A percentile compares a stretch with the other conserved stretches of the same genome.
Evolutionary conservation across 208 protist genomes (phyloP).

Genomic region (Wallacemonas collosoma): DNA sequence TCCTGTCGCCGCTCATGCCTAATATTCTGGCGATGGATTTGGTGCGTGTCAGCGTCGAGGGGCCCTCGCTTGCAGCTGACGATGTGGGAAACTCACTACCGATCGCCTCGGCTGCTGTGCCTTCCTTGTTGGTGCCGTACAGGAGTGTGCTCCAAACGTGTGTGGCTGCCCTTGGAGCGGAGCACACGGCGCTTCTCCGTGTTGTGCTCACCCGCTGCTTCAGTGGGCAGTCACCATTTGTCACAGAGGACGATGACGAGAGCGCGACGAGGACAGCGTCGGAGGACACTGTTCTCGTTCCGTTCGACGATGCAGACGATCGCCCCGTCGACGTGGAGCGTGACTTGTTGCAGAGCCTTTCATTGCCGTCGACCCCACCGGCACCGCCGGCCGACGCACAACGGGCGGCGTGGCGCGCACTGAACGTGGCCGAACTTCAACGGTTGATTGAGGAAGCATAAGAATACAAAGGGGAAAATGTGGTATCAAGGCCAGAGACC

Average conservation of each 20-base stretch:
- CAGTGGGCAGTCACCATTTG: not conserved
- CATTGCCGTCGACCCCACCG: conserved; percentile 6
- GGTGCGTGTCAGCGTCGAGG: not conserved
- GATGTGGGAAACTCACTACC: too few relatives aligned
- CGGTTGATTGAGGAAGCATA: conserved; percentile 11
- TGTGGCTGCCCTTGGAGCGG: not conserved
- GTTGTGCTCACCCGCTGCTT: conserved; percentile 11
- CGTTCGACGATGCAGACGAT: conserved; percentile 7
- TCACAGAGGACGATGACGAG: not conserved
- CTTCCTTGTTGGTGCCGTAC: conserved; percentile 11
- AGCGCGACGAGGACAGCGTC: not conserved
- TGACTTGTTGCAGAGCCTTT: conserved; percentile 15
- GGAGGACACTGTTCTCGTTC: not conserved
- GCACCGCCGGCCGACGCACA: conserved; percentile 28
- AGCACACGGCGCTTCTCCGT: not conserved
- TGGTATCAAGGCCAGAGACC: too few relatives aligned
- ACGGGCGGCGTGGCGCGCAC: conserved; percentile 19
- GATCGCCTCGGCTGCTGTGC: too few relatives aligned
- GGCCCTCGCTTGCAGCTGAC: not conserved
- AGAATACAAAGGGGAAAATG: not conserved
- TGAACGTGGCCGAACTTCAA: conserved; percentile 24
- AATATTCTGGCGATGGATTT: not conserved
- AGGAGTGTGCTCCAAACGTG: conserved; percentile 10
- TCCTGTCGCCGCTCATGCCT: not conserved
- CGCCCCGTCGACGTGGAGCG: conserved; percentile 22